phyloP scores from a whole-genome alignment of 2,329 filamentous ascomycete genomes.

The Alternaria burnsii region DNA sequence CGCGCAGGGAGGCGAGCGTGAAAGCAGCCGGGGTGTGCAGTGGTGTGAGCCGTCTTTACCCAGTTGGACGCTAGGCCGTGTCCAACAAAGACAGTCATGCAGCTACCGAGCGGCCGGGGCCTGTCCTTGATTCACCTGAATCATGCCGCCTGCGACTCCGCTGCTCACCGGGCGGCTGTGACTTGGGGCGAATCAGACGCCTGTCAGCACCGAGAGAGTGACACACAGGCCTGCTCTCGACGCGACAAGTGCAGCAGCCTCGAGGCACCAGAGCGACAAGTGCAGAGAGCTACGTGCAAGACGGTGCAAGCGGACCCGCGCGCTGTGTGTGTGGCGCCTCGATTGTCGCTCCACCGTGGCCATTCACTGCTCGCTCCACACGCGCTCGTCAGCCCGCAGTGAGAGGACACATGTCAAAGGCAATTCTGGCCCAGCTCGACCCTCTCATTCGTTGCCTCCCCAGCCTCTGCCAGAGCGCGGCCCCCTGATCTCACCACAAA shows the following conservation, averaged over 20 bases:
- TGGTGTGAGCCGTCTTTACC: constrained; percentile 30
- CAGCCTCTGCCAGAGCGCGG: constrained; percentile 7
- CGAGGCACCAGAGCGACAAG: constrained; percentile 24
- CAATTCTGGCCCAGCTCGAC: constrained; percentile 11
- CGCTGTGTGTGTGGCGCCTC: constrained; percentile 23
- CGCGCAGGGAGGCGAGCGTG: constrained; percentile 38
- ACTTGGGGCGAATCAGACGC: constrained; percentile 27
- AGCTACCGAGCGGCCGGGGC: constrained; percentile 32
- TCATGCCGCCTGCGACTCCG: constrained; percentile 33
- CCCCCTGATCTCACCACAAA: constrained; percentile 20
- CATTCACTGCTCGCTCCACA: constrained; percentile 22
- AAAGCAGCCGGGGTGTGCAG: constrained; percentile 26
- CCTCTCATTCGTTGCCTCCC: constrained; percentile 6
- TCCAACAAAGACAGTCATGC: constrained; percentile 33
- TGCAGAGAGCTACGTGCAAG: neutral
- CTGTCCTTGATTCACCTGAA: constrained; percentile 37
- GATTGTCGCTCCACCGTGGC: constrained; percentile 17
- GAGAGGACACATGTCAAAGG: constrained; percentile 27
- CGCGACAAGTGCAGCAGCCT: constrained; percentile 42
- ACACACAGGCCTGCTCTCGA: constrained; percentile 40
- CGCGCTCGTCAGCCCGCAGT: constrained; percentile 33
- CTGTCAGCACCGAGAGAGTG: constrained; percentile 27
- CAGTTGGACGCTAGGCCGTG: constrained; percentile 21
- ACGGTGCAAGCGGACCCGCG: constrained; percentile 15
- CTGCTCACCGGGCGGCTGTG: constrained; percentile 37